These are phyloP conservation scores for Mycena chlorophos DNA, from an alignment of 768 basidiomycete genomes.

Conservation along the genomic window DNA sequence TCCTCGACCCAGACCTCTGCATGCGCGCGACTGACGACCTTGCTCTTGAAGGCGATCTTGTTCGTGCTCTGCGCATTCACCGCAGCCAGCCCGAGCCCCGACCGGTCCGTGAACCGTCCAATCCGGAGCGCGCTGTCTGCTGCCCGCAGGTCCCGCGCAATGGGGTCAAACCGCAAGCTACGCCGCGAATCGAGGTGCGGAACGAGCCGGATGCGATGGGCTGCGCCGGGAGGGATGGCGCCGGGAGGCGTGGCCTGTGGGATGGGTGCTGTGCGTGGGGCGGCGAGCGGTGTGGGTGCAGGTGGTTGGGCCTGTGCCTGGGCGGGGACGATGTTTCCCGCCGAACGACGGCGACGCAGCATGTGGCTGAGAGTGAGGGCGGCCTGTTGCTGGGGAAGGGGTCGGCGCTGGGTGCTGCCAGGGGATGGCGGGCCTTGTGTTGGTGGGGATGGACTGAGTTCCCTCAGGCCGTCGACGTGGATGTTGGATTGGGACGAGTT, in stretches of 20 bases:
- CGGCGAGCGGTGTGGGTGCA: conserved; percentile 3
- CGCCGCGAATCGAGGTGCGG: conserved; percentile 91
- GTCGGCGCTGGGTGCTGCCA: conserved; percentile 8
- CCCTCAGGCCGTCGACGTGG: conserved; percentile 38
- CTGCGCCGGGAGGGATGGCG: conserved; percentile 8
- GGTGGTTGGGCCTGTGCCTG: neutral
- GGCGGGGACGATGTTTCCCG: conserved; percentile 9
- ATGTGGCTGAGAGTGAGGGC: conserved; percentile 9
- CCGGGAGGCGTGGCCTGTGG: neutral
- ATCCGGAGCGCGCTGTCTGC: conserved; percentile 77
- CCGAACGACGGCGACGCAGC: conserved; percentile 5
- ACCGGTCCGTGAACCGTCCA: conserved; percentile 91
- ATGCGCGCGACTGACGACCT: conserved; percentile 92
- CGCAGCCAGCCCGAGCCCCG: conserved; percentile 62
- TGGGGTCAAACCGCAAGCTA: conserved; percentile 89
- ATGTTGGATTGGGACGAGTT: conserved; percentile 65
- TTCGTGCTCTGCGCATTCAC: conserved; percentile 70
- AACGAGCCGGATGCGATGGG: conserved; percentile 87
- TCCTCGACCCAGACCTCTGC: conserved; percentile 89
- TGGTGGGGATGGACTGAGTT: conserved; percentile 48
- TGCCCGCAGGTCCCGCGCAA: conserved; percentile 78
- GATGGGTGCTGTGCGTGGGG: conserved; percentile 9
- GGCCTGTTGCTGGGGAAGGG: neutral
- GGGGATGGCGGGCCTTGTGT: conserved; percentile 18
- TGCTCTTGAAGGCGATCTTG: conserved; percentile 92